Evolutionary conservation across 108 stramenopile genomes (phyloP).

Genomic region (Parietichytrium sp.): DNA sequence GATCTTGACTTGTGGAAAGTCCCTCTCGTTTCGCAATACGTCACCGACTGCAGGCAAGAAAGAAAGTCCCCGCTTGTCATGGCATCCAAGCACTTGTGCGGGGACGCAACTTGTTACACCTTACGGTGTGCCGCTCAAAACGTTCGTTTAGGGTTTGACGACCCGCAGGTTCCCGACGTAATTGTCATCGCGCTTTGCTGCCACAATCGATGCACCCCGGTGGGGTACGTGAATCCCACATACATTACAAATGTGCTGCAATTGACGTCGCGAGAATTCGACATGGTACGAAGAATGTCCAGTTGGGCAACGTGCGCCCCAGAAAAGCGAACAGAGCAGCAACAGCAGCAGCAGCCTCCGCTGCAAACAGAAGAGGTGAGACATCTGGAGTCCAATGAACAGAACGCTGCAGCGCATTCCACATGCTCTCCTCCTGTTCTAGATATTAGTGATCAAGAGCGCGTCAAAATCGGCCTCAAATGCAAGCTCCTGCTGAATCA

Average conservation of each 20-base stretch:
- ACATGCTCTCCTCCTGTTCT: neutral
- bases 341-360: too few relatives aligned
- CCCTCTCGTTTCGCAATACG: neutral
- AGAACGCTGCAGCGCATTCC: too few relatives aligned
- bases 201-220: neutral
- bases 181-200: constrained; percentile 32
- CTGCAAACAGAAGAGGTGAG: too few relatives aligned
- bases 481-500: constrained; percentile 17
- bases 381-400: too few relatives aligned
- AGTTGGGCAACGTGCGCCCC: too few relatives aligned
- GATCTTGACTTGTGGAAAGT: constrained; percentile 5
- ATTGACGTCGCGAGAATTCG: too few relatives aligned
- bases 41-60: too few relatives aligned
- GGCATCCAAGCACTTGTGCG: constrained; percentile 1
- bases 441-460: neutral
- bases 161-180: neutral
- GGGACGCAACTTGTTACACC: constrained; percentile 7
- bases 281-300: too few relatives aligned
- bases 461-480: neutral
- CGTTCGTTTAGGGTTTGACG: too few relatives aligned
- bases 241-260: neutral
- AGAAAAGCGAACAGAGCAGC: too few relatives aligned
- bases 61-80: neutral
- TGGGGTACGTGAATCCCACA: neutral
- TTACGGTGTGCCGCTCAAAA: neutral